Percentiles rank a stretch among this genome's conserved stretches.
These are phyloP conservation scores for Aspergillus nomiae DNA, from an alignment of 2,329 filamentous ascomycete genomes.

Conservation along the genomic window DNA sequence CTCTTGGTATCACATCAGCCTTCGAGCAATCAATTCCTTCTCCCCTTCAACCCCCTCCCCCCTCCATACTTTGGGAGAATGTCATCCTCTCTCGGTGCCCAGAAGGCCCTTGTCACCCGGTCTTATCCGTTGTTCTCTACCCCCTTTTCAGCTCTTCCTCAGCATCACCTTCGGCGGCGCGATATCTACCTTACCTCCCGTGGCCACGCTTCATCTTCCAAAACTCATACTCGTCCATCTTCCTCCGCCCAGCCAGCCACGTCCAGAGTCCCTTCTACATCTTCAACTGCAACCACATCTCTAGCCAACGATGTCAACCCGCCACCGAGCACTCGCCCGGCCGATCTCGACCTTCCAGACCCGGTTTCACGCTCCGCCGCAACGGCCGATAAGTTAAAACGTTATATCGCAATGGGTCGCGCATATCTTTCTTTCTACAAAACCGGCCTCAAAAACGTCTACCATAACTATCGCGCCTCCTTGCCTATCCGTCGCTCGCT, in stretches of 20 bases:
- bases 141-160: not conserved
- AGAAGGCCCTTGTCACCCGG: slow-evolving; percentile 12
- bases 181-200: slow-evolving; percentile 3
- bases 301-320: slow-evolving; percentile 61
- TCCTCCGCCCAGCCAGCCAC: slow-evolving; percentile 20
- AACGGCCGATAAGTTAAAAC: slow-evolving; percentile 37
- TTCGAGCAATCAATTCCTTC: not conserved
- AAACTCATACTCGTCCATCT: slow-evolving; percentile 22
- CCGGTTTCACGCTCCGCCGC: slow-evolving; percentile 49
- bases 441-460: slow-evolving; percentile 73
- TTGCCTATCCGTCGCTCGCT: slow-evolving; percentile 34
- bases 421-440: slow-evolving; percentile 88
- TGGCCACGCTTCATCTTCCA: slow-evolving; percentile 13
- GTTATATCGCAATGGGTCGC: slow-evolving; percentile 60
- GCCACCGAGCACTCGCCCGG: slow-evolving; percentile 71
- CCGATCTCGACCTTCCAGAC: slow-evolving; percentile 65
- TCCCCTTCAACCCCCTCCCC: not conserved
- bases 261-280: slow-evolving; percentile 17
- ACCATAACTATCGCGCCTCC: slow-evolving; percentile 59
- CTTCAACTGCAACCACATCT: slow-evolving; percentile 22
- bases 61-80: not conserved
- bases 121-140: not conserved
- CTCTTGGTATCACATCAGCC: not conserved
- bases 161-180: not conserved
- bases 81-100: slow-evolving; percentile 11